These are phyloP conservation scores for Tuber aestivum DNA, from an alignment of 495 filamentous ascomycete species.

Conservation along the genomic window DNA sequence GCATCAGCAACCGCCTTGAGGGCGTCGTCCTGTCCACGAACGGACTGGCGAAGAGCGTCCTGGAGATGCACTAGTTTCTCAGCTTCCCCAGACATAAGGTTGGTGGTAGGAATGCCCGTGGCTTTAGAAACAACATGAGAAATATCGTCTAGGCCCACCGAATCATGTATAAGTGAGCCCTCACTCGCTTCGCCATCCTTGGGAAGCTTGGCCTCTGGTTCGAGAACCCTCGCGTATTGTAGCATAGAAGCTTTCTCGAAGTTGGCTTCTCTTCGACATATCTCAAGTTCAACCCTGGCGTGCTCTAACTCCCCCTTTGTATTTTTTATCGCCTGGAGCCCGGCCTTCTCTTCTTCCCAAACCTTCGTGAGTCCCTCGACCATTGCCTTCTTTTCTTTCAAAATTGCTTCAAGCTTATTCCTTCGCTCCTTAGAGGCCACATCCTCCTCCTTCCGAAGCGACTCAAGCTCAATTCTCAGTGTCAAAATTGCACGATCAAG, in stretches of 20 bases:
- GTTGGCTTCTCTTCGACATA: slow-evolving; percentile 82
- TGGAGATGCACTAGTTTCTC: slow-evolving; percentile 95
- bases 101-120: slow-evolving; percentile 86
- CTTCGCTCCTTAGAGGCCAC: slow-evolving; percentile 79
- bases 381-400: slow-evolving; percentile 70
- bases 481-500: slow-evolving; percentile 94
- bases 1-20: slow-evolving; percentile 85
- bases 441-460: slow-evolving; percentile 89
- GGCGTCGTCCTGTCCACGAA: slow-evolving; percentile 91
- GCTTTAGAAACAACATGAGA: slow-evolving; percentile 80
- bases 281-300: slow-evolving; percentile 76
- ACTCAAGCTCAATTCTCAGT: slow-evolving; percentile 94
- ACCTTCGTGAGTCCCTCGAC: slow-evolving; percentile 59
- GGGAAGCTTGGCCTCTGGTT: slow-evolving; percentile 69
- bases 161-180: slow-evolving; percentile 75
- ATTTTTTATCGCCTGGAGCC: slow-evolving; percentile 78
- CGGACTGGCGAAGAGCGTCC: slow-evolving; percentile 73
- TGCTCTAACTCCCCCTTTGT: slow-evolving; percentile 78
- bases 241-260: slow-evolving; percentile 84
- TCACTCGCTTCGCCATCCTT: slow-evolving; percentile 58
- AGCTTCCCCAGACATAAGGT: slow-evolving; percentile 83
- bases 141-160: slow-evolving; percentile 90
- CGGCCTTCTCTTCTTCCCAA: slow-evolving; percentile 84
- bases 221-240: slow-evolving; percentile 77
- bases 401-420: slow-evolving; percentile 67